phyloP scores from a whole-genome alignment of 352 stramenopile genomes.

The Pythium volutum region DNA sequence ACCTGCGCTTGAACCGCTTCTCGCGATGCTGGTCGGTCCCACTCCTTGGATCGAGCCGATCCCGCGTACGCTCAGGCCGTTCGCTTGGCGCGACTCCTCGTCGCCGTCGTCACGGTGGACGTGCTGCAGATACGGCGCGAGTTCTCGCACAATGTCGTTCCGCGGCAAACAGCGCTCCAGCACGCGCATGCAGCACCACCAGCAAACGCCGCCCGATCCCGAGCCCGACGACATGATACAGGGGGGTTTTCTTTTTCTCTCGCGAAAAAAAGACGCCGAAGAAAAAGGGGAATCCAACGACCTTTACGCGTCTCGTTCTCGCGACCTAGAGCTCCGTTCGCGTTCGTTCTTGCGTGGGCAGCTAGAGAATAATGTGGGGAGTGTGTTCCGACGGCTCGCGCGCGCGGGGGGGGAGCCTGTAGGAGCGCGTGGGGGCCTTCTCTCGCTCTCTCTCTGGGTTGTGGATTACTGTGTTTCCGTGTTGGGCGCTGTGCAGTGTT shows the following conservation, averaged over 20 bases:
- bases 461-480: not conserved
- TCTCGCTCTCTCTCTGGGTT: not conserved
- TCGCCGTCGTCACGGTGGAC: constrained; percentile 67
- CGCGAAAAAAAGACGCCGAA: not conserved
- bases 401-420: not conserved
- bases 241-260: not conserved
- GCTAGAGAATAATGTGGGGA: not conserved
- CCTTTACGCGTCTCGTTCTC: not conserved
- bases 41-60: constrained; percentile 1
- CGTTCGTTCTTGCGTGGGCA: not conserved
- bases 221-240: constrained; percentile 14
- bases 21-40: not conserved
- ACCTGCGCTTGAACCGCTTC: not conserved
- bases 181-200: constrained; percentile 88
- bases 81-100: constrained; percentile 44
- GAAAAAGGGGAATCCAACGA: not conserved
- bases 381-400: not conserved
- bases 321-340: not conserved
- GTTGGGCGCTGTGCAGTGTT: no score
- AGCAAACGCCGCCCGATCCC: constrained; percentile 54
- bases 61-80: not conserved
- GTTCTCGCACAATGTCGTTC: constrained; percentile 85
- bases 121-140: constrained; percentile 84
- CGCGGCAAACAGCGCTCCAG: constrained; percentile 82
- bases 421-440: not conserved